phyloP scores from a whole-genome alignment of 2,329 filamentous ascomycete species.

The Dactylellina cionopaga region DNA sequence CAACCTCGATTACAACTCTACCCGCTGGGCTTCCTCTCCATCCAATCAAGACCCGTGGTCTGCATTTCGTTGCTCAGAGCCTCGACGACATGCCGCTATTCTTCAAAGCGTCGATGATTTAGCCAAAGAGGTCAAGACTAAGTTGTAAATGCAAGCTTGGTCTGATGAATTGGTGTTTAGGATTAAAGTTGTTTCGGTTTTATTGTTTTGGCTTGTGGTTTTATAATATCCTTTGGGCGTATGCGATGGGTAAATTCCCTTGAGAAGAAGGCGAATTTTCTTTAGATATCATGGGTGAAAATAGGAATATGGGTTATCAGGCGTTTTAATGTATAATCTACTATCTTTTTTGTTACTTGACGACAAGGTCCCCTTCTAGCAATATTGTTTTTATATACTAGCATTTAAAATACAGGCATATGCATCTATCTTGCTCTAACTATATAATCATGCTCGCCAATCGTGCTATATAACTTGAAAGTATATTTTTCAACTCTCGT shows the following conservation, averaged over 20 bases:
- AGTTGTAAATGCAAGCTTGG: neutral
- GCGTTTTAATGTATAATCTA: neutral
- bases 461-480: too few species aligned
- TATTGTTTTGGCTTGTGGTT: too few species aligned
- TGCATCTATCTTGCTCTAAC: too few species aligned
- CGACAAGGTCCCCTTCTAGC: too few species aligned
- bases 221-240: neutral
- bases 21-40: neutral
- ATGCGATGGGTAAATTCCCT: neutral
- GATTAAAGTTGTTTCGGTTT: too few species aligned
- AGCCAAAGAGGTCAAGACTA: neutral
- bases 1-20: slow-evolving; percentile 1
- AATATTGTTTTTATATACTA: too few species aligned
- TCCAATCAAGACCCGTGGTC: neutral
- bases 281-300: neutral
- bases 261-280: too few species aligned
- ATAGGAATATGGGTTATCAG: neutral
- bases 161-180: neutral
- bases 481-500: too few species aligned
- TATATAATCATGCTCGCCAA: too few species aligned
- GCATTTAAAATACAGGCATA: too few species aligned
- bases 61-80: neutral
- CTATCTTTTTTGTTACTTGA: too few species aligned
- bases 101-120: neutral
- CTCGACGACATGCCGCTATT: neutral